These are phyloP conservation scores for Setomelanomma holmii DNA, from an alignment of 2,329 filamentous ascomycete genomes.

Conservation along the genomic window DNA sequence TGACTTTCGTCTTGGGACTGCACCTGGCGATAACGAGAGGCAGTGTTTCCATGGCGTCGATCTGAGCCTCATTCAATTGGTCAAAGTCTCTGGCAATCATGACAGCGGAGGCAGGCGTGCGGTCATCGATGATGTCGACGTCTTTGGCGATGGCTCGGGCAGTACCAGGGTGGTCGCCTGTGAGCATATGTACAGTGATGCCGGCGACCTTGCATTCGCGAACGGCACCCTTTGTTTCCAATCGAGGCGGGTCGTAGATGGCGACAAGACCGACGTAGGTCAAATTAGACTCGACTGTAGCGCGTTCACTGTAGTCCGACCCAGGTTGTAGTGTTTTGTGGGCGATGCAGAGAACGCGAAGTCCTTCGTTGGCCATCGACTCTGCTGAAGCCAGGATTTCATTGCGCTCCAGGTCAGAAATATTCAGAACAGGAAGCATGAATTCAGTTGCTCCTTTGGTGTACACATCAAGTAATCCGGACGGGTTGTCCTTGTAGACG, in stretches of 20 bases:
- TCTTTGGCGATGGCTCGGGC: constrained; percentile 56
- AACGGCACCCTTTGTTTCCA: constrained; percentile 71
- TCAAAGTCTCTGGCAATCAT: constrained; percentile 57
- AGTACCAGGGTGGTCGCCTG: constrained; percentile 56
- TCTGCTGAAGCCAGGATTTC: constrained; percentile 40
- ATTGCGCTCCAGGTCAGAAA: constrained; percentile 37
- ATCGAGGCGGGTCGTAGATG: constrained; percentile 84
- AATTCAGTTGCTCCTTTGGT: constrained; percentile 50
- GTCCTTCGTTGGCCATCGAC: constrained; percentile 47
- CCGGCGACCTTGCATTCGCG: constrained; percentile 54
- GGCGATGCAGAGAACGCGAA: constrained; percentile 48
- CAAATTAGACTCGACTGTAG: constrained; percentile 70
- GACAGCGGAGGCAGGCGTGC: constrained; percentile 36
- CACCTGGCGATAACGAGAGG: constrained; percentile 56
- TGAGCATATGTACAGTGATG: constrained; percentile 59
- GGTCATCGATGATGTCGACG: constrained; percentile 51
- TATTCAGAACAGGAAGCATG: constrained; percentile 41
- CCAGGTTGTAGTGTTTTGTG: constrained; percentile 41
- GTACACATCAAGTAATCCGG: constrained; percentile 42
- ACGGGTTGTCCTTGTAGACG: constrained; percentile 43
- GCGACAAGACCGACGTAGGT: constrained; percentile 82
- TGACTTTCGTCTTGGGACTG: constrained; percentile 56
- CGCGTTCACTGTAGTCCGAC: constrained; percentile 55
- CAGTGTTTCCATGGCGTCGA: constrained; percentile 51
- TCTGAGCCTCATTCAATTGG: constrained; percentile 50